Evolutionary conservation across 345 rosid species (phyloP).

Genomic region (Laguncularia racemosa): DNA sequence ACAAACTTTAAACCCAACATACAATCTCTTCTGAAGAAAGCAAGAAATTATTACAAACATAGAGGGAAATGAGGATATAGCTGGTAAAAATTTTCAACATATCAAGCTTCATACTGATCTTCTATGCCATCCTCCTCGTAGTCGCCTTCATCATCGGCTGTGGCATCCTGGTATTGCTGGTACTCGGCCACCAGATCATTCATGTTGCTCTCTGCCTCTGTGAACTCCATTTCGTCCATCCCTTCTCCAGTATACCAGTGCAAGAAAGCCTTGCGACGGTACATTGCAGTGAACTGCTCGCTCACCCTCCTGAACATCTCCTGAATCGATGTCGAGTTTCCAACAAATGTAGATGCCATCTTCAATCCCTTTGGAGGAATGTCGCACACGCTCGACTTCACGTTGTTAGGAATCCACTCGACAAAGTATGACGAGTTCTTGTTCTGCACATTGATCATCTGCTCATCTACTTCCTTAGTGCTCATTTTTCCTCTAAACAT

Average conservation of each 20-base stretch:
- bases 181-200: constrained; percentile 92
- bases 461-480: constrained; percentile 96
- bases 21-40: no score
- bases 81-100: not conserved
- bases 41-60: not conserved
- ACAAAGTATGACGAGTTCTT: constrained; percentile 95
- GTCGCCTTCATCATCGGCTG: constrained; percentile 80
- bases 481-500: constrained; percentile 99
- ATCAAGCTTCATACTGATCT: constrained; percentile 28
- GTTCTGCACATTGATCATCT: constrained; percentile 92
- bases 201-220: constrained; percentile 98
- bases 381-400: constrained; percentile 54
- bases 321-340: constrained; percentile 88
- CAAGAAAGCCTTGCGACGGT: constrained; percentile 89
- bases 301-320: constrained; percentile 99
- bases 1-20: no score
- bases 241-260: constrained; percentile 99
- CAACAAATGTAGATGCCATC: constrained; percentile 56
- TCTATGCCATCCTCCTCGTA: constrained; percentile 53
- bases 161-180: constrained; percentile 95
- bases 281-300: constrained; percentile 98
- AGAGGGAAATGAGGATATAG: not conserved
- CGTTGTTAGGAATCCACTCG: constrained; percentile 87
- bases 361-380: constrained; percentile 47
- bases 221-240: constrained; percentile 98